Evolutionary conservation across 2,329 filamentous ascomycete species (phyloP).

Genomic region (Claviceps humidiphila): DNA sequence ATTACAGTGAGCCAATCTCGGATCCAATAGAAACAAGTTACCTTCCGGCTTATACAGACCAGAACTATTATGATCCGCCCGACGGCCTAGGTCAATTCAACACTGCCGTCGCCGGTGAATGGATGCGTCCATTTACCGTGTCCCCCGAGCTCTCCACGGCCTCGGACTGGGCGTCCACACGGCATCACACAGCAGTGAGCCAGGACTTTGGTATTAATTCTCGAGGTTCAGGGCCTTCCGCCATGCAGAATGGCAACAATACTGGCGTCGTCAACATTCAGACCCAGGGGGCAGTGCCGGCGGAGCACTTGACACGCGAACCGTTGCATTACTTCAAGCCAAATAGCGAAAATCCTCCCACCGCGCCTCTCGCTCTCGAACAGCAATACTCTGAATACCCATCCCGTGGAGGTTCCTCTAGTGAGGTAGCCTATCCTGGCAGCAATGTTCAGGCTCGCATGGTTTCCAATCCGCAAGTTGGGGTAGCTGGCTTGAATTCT

Average conservation of each 20-base stretch:
- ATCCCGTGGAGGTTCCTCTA: background rate
- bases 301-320: background rate
- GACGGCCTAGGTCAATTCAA: background rate
- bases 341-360: too few relatives aligned
- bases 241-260: background rate
- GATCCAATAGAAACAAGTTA: background rate
- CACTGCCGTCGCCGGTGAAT: background rate
- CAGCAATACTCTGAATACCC: background rate
- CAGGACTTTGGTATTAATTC: background rate
- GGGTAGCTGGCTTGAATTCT: background rate
- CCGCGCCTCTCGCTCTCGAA: background rate
- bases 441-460: background rate
- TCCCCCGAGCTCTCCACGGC: conserved; percentile 6
- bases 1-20: background rate
- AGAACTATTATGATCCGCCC: background rate
- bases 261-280: background rate
- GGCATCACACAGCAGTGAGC: background rate
- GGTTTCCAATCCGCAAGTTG: background rate
- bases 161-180: conserved; percentile 1
- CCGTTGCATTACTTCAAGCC: background rate
- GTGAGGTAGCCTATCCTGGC: background rate
- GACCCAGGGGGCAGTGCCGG: background rate
- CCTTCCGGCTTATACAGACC: background rate
- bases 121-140: conserved; percentile 2
- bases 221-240: background rate